Conservation (phyloP, 2,329 filamentous ascomycete genomes). For the Elsinoe fawcettii region DNA sequence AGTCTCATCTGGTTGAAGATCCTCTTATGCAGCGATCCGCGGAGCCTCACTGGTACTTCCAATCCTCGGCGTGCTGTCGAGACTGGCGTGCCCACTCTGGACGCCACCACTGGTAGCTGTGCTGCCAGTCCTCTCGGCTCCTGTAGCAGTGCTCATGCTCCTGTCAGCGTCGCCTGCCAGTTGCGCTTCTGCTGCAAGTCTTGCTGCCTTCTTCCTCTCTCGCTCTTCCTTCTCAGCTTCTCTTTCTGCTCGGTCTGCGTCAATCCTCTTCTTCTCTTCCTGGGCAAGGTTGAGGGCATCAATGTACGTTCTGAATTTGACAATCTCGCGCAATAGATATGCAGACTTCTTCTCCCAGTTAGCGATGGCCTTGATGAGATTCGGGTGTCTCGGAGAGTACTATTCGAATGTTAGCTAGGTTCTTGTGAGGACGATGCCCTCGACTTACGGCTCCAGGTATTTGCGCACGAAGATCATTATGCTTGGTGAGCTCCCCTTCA, state of each 20-base stretch:
- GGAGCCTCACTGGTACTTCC: background rate
- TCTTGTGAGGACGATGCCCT: background rate
- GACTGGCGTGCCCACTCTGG: background rate
- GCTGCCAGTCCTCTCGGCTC: background rate
- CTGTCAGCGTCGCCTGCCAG: background rate
- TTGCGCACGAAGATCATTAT: slow-evolving; percentile 79
- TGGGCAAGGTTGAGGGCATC: slow-evolving; percentile 71
- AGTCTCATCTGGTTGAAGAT: background rate
- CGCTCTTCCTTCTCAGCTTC: slow-evolving; percentile 12
- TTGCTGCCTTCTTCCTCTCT: slow-evolving; percentile 2
- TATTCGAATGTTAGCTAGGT: slow-evolving; percentile 24
- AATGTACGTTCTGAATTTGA: slow-evolving; percentile 94
- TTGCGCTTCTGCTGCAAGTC: background rate
- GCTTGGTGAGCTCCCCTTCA: slow-evolving; percentile 73
- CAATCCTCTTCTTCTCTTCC: slow-evolving; percentile 59
- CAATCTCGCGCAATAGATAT: slow-evolving; percentile 84
- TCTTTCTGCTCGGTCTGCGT: slow-evolving; percentile 19
- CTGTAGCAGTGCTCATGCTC: slow-evolving; percentile 1
- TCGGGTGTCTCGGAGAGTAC: slow-evolving; percentile 77
- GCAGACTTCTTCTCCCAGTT: slow-evolving; percentile 97
- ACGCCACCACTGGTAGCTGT: background rate
- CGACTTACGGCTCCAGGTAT: slow-evolving; percentile 69
- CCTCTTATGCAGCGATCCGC: background rate
- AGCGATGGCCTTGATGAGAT: slow-evolving; percentile 74
- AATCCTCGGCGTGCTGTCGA: slow-evolving; percentile 4